Evolutionary conservation across 768 basidiomycete species (phyloP).

Genomic region (Rhodotorula paludigena): DNA sequence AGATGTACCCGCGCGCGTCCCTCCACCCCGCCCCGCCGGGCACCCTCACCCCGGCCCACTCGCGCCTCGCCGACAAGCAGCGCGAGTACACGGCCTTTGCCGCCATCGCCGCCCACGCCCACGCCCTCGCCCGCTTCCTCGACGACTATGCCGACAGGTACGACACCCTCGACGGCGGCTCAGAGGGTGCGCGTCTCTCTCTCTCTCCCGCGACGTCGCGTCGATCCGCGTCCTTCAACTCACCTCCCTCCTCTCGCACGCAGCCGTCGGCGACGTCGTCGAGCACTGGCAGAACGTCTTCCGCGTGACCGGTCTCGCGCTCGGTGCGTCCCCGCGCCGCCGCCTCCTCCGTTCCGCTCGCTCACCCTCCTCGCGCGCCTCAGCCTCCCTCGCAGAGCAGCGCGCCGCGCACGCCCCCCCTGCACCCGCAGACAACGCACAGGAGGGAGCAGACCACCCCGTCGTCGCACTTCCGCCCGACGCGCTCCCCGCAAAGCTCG

Average conservation of each 20-base stretch:
- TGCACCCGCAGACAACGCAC: no score
- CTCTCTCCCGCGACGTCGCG: neutral
- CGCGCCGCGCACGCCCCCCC: neutral
- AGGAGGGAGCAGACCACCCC: neutral
- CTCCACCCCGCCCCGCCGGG: neutral
- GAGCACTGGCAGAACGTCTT: constrained; percentile 43
- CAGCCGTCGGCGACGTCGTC: constrained; percentile 40
- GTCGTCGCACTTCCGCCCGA: constrained; percentile 8
- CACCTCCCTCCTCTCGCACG: no score
- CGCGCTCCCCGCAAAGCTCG: constrained; percentile 26
- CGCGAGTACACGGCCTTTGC: constrained; percentile 36
- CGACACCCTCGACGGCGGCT: constrained; percentile 29
- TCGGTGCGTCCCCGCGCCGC: constrained; percentile 19
- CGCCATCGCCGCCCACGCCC: constrained; percentile 16
- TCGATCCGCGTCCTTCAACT: neutral
- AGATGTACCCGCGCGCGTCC: no score
- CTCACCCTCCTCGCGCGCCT: neutral
- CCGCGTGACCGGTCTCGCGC: constrained; percentile 36
- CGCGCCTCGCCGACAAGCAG: constrained; percentile 37
- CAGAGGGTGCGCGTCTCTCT: constrained; percentile 22
- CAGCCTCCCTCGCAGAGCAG: constrained; percentile 22
- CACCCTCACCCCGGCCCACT: neutral
- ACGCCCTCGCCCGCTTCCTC: constrained; percentile 17
- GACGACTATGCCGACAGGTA: constrained; percentile 28
- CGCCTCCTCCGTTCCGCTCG: neutral